Evolutionary conservation across 192 early-diverging fungal genomes (phyloP).

Genomic region (Coemansia sp.): DNA sequence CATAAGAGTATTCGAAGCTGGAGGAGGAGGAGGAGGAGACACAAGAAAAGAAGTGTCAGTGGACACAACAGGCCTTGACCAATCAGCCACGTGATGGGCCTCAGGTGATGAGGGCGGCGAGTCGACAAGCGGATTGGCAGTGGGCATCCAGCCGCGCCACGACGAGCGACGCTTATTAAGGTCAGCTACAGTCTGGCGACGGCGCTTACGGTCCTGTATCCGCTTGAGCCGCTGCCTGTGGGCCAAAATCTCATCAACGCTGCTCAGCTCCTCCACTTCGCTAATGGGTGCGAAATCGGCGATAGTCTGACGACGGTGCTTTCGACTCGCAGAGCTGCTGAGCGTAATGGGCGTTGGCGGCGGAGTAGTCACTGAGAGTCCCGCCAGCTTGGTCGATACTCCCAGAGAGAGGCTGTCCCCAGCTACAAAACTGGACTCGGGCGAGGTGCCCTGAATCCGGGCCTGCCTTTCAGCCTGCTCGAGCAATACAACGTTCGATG

Average conservation of each 20-base stretch:
- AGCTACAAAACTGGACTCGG: background rate
- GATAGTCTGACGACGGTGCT: constrained; percentile 24
- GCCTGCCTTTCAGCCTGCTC: constrained; percentile 47
- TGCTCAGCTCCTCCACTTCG: background rate
- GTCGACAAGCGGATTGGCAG: constrained; percentile 3
- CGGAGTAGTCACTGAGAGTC: background rate
- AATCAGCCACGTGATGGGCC: background rate
- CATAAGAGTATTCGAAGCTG: background rate
- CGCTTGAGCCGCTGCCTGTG: constrained; percentile 39
- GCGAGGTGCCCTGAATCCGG: constrained; percentile 9
- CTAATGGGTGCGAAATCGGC: background rate
- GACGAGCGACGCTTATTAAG: constrained; percentile 49
- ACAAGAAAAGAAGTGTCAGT: background rate
- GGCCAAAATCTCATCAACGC: constrained; percentile 18
- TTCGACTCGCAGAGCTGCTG: background rate
- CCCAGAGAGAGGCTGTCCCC: background rate
- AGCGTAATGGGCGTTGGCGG: background rate
- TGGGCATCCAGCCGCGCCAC: constrained; percentile 49
- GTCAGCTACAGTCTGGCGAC: constrained; percentile 39
- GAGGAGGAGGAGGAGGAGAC: background rate
- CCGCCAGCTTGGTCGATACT: background rate
- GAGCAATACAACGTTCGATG: constrained; percentile 29
- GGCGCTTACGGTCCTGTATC: constrained; percentile 48
- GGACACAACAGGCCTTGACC: background rate
- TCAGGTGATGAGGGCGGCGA: constrained; percentile 23